Conservation (phyloP, 73 alveolate species). For the Paramecium primaurelia region DNA sequence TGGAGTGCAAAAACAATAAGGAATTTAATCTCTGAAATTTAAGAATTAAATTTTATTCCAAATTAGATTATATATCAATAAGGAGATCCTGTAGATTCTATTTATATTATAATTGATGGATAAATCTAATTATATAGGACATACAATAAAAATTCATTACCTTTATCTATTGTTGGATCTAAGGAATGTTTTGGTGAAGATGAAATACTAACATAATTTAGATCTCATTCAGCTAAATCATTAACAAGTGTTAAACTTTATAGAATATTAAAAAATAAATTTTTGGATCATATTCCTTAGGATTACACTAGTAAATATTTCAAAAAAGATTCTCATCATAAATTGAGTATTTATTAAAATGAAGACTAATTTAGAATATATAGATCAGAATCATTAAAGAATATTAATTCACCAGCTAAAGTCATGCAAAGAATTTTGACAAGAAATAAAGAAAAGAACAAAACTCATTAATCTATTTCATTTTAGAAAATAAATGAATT, state of each 20-base stretch:
- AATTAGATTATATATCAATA: not conserved
- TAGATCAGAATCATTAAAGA: constrained; percentile 10
- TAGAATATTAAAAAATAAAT: not conserved
- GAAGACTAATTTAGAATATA: not conserved
- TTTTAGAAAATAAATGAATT: not conserved
- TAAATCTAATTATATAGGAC: not conserved
- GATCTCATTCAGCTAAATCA: not conserved
- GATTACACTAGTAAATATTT: not conserved
- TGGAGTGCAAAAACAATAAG: constrained; percentile 30
- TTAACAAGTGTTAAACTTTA: not conserved
- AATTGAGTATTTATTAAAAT: not conserved
- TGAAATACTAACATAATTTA: not conserved
- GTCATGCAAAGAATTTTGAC: not conserved
- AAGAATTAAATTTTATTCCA: not conserved
- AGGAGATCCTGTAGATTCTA: constrained; percentile 31
- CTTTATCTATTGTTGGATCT: not conserved
- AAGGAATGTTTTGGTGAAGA: constrained; percentile 35
- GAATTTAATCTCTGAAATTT: not conserved
- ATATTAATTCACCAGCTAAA: not conserved
- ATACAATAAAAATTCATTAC: constrained; percentile 3
- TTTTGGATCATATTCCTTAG: not conserved
- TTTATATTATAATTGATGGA: constrained; percentile 34
- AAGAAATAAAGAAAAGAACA: not conserved
- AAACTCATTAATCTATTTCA: not conserved
- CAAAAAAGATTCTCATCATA: not conserved